phyloP scores from a whole-genome alignment of 352 stramenopile genomes.

The Phytophthora megakarya region DNA sequence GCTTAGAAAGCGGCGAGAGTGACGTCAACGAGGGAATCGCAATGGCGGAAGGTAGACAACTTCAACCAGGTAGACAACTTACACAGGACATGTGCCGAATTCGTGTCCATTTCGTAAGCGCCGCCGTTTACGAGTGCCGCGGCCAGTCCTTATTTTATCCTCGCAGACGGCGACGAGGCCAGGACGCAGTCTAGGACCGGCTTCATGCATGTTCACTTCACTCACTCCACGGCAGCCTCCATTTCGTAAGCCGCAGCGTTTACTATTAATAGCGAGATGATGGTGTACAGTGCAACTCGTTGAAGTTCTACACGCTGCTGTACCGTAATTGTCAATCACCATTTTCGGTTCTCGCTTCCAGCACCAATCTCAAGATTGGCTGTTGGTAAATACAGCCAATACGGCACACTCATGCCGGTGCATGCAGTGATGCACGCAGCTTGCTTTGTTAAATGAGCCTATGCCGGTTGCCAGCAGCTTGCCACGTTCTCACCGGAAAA shows the following conservation, averaged over 20 bases:
- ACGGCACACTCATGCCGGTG: neutral
- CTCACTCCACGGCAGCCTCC: neutral
- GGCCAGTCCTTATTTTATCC: neutral
- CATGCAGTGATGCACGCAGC: too few relatives aligned
- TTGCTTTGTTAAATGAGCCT: too few relatives aligned
- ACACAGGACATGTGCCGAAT: too few relatives aligned
- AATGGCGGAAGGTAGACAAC: slow-evolving; percentile 14
- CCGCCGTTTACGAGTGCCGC: slow-evolving; percentile 16
- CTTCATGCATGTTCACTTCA: slow-evolving; percentile 7
- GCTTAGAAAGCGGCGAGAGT: slow-evolving; percentile 18
- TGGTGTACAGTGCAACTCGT: slow-evolving; percentile 7
- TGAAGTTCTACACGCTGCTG: slow-evolving; percentile 21
- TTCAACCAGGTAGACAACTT: slow-evolving; percentile 9
- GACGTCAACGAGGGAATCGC: slow-evolving; percentile 27
- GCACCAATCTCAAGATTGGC: too few relatives aligned
- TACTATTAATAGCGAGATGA: slow-evolving; percentile 4
- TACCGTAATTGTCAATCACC: neutral
- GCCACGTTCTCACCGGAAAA: neutral
- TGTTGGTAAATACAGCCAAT: too few relatives aligned
- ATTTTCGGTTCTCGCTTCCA: too few relatives aligned
- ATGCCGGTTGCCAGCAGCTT: neutral
- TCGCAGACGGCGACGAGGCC: neutral
- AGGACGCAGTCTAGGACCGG: neutral
- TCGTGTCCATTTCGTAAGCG: slow-evolving; percentile 21
- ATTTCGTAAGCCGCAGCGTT: slow-evolving; percentile 19